Percentiles rank a stretch among this genome's conserved stretches.
Evolutionary conservation across 108 stramenopile species (phyloP).

Genomic region (Mediolabrus comicus): DNA sequence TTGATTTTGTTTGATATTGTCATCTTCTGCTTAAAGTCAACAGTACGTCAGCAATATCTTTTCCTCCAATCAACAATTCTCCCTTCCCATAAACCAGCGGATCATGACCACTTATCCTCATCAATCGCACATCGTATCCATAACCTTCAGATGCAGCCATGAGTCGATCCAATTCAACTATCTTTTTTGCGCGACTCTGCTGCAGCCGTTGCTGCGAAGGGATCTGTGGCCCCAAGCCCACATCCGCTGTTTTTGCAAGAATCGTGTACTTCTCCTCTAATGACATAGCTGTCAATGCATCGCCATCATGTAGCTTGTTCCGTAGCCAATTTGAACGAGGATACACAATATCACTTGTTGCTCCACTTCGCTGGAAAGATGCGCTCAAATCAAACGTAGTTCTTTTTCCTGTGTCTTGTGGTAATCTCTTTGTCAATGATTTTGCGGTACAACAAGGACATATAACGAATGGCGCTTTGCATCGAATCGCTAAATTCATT

Average conservation of each 20-base stretch:
- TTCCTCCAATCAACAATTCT: conserved; percentile 44
- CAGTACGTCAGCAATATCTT: background rate
- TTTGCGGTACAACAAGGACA: conserved; percentile 50
- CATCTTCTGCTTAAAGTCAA: background rate
- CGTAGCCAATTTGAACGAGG: conserved; percentile 47
- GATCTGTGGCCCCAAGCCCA: conserved; percentile 57
- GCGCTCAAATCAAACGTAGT: conserved; percentile 8
- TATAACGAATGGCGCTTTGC: conserved; percentile 36
- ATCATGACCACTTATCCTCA: conserved; percentile 42
- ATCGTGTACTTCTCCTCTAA: conserved; percentile 11
- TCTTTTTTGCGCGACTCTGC: conserved; percentile 43
- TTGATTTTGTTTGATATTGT: background rate
- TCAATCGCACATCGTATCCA: conserved; percentile 42
- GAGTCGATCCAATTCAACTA: conserved; percentile 51
- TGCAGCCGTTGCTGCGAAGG: conserved; percentile 37
- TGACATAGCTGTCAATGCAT: background rate
- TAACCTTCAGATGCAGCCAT: conserved; percentile 22
- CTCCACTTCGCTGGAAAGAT: conserved; percentile 41
- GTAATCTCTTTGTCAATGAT: conserved; percentile 23
- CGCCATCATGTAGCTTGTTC: background rate
- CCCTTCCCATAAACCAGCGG: conserved; percentile 49
- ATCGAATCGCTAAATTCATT: conserved; percentile 31
- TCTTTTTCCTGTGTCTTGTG: background rate
- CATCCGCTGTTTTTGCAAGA: conserved; percentile 50
- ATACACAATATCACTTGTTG: conserved; percentile 39